A percentile compares a stretch with the other conserved stretches of the same genome.
Conservation (phyloP, 768 basidiomycete species). For the Kwoniella dejecticola region DNA sequence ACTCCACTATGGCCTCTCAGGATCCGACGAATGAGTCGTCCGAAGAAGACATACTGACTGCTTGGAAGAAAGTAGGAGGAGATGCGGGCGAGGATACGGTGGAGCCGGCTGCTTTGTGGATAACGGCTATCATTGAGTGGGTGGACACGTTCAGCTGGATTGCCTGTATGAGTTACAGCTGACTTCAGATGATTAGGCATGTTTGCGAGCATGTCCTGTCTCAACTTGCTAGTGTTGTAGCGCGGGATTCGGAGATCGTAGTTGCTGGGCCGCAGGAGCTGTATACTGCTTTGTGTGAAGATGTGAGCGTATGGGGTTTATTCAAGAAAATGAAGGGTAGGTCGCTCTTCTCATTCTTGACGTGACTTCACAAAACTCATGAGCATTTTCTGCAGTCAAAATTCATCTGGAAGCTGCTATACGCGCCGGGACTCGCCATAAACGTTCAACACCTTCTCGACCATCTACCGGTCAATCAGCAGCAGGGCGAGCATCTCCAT, state of each 20-base stretch:
- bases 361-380: neutral
- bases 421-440: conserved; percentile 15
- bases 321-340: conserved; percentile 85
- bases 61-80: conserved; percentile 65
- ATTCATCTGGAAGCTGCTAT: conserved; percentile 34
- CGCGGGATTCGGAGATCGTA: conserved; percentile 79
- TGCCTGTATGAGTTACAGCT: neutral
- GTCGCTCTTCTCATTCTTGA: conserved; percentile 30
- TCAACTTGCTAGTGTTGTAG: conserved; percentile 78
- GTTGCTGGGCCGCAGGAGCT: conserved; percentile 77
- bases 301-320: conserved; percentile 77
- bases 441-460: conserved; percentile 23
- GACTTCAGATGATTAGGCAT: conserved; percentile 30
- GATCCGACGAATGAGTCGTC: conserved; percentile 79
- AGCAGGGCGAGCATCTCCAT: conserved; percentile 19
- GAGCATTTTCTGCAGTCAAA: conserved; percentile 28
- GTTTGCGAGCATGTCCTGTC: conserved; percentile 73
- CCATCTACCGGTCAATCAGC: conserved; percentile 1
- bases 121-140: conserved; percentile 91
- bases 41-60: conserved; percentile 70
- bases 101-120: conserved; percentile 81
- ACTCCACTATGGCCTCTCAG: conserved; percentile 78
- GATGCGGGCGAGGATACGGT: conserved; percentile 64
- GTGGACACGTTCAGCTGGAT: conserved; percentile 54
- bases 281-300: conserved; percentile 85